Percentiles rank a stretch among this genome's conserved stretches.
These are phyloP conservation scores for Colletotrichum liriopes DNA, from an alignment of 2,329 filamentous ascomycete species.

Conservation along the genomic window DNA sequence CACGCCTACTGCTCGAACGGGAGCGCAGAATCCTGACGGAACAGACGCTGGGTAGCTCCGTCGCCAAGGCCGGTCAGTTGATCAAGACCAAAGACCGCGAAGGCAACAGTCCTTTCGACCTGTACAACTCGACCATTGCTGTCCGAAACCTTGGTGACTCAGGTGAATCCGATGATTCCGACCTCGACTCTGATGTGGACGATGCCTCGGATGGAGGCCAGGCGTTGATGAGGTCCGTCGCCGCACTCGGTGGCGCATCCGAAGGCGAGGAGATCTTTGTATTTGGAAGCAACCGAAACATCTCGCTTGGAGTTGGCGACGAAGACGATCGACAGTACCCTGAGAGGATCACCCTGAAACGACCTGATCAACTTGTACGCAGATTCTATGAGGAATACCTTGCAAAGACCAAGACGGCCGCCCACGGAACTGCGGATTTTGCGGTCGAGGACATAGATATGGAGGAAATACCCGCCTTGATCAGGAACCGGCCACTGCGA, in stretches of 20 bases:
- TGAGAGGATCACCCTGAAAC: constrained; percentile 82
- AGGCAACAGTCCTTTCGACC: constrained; percentile 93
- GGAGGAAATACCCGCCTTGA: constrained; percentile 78
- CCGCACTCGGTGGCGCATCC: constrained; percentile 43
- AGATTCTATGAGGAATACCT: constrained; percentile 81
- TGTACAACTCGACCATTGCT: constrained; percentile 91
- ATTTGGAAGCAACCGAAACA: constrained; percentile 97
- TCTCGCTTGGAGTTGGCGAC: constrained; percentile 94
- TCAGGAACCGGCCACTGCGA: constrained; percentile 79
- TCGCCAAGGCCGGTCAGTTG: constrained; percentile 78
- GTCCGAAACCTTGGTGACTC: constrained; percentile 74
- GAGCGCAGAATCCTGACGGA: constrained; percentile 77
- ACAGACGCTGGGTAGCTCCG: constrained; percentile 71
- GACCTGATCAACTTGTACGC: constrained; percentile 83
- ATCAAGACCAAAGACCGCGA: constrained; percentile 98
- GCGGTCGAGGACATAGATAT: constrained; percentile 47
- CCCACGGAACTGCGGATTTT: background rate
- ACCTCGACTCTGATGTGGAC: constrained; percentile 71
- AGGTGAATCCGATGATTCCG: constrained; percentile 59
- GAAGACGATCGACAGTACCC: constrained; percentile 95
- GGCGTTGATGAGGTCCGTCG: constrained; percentile 37
- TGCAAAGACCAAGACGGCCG: constrained; percentile 55
- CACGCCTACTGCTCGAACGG: constrained; percentile 84
- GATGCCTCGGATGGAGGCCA: constrained; percentile 54
- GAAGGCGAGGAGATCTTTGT: constrained; percentile 89